phyloP scores from a whole-genome alignment of 441 rosid species.

The Gossypium aridum region DNA sequence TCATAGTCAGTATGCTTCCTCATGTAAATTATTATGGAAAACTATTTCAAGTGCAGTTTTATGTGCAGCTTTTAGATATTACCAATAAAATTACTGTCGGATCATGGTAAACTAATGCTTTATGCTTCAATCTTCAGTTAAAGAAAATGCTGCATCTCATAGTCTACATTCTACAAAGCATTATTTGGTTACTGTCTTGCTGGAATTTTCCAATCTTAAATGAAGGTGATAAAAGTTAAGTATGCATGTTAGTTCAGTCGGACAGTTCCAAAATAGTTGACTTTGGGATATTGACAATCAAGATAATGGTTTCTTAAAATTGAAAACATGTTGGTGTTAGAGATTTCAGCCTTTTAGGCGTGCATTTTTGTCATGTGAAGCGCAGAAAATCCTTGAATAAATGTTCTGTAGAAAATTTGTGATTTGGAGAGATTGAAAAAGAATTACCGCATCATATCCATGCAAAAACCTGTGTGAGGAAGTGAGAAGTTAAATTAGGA shows the following conservation, averaged over 20 bases:
- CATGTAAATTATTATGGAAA: not conserved
- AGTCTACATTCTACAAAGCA: not conserved
- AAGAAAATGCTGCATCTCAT: not conserved
- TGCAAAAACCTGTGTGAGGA: not conserved
- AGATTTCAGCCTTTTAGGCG: not conserved
- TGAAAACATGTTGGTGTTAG: constrained; percentile 1
- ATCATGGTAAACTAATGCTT: constrained; percentile 1
- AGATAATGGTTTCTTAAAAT: not conserved
- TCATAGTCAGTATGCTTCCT: not conserved
- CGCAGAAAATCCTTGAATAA: not conserved
- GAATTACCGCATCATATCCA: not conserved
- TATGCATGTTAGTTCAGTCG: not conserved
- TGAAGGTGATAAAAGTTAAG: not conserved
- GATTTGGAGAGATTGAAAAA: not conserved
- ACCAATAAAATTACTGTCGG: not conserved
- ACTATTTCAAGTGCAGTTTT: not conserved
- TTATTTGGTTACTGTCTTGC: not conserved
- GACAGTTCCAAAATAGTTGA: not conserved
- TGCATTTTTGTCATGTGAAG: constrained; percentile 4
- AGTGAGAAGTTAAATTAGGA: not conserved
- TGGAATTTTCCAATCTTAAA: constrained; percentile 2
- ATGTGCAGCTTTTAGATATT: constrained; percentile 1
- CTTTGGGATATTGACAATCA: constrained; percentile 1
- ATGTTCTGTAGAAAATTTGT: not conserved
- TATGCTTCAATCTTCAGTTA: not conserved